These are phyloP conservation scores for Cyberlindnera galapagoensis DNA, from an alignment of 805 yeast species.

Conservation along the genomic window DNA sequence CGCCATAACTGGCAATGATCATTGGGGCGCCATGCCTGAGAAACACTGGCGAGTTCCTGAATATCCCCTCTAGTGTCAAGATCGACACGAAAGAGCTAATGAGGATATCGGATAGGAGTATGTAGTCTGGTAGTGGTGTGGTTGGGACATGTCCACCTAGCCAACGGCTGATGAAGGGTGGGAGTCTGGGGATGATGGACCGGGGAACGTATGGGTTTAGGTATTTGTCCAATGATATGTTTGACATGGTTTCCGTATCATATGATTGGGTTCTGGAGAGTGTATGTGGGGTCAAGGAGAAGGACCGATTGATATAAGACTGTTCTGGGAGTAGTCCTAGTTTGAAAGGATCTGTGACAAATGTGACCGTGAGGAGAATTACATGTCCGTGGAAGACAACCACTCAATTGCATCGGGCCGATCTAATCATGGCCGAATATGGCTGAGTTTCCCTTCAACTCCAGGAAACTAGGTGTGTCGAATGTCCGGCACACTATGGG, in stretches of 20 bases:
- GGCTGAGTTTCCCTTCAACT: too few species aligned
- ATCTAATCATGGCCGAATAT: too few species aligned
- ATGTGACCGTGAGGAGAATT: too few species aligned
- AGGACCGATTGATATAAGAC: too few species aligned
- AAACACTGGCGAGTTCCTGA: constrained; percentile 33
- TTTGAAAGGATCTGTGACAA: too few species aligned
- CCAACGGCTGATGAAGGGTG: constrained; percentile 29
- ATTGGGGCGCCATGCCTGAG: constrained; percentile 35
- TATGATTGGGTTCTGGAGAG: too few species aligned
- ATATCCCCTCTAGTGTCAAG: constrained; percentile 39
- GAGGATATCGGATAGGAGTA: constrained; percentile 40
- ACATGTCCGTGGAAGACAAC: too few species aligned
- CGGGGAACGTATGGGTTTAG: constrained; percentile 14
- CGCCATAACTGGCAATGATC: constrained; percentile 54
- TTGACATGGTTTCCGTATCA: background rate
- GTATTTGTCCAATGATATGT: background rate
- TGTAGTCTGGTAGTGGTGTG: constrained; percentile 27
- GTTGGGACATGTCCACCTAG: constrained; percentile 31
- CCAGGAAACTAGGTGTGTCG: too few species aligned
- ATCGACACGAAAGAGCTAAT: constrained; percentile 42
- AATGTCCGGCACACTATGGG: too few species aligned
- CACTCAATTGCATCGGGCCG: too few species aligned
- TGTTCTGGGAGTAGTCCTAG: too few species aligned
- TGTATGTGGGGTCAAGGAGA: too few species aligned
- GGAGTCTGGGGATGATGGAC: constrained; percentile 27